A percentile compares a stretch with the other conserved stretches of the same genome.
Conservation (phyloP, 768 basidiomycete genomes). For the Tylopilus sp. region DNA sequence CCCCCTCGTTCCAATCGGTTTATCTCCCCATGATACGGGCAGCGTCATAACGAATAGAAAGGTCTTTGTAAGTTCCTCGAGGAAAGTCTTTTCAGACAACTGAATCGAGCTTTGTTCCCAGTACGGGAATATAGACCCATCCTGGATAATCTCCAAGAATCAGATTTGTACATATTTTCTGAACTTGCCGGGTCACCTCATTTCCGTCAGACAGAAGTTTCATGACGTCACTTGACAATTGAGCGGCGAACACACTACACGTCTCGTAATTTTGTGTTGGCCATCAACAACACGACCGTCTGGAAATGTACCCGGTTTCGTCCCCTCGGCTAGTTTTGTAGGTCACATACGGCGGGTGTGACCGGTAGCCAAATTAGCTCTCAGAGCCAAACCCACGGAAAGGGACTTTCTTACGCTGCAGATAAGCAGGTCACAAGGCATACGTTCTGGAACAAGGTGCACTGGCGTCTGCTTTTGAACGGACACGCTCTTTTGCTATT, state of each 20-base stretch:
- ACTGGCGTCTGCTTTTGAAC: slow-evolving; percentile 4
- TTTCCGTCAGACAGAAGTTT: background rate
- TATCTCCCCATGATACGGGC: background rate
- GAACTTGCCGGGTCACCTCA: background rate
- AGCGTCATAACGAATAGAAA: background rate
- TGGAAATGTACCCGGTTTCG: background rate
- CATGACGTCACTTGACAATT: slow-evolving; percentile 3
- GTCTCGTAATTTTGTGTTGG: background rate
- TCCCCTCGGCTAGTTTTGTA: slow-evolving; percentile 1
- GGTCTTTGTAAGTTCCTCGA: slow-evolving; percentile 6
- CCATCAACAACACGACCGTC: background rate
- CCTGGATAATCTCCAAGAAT: slow-evolving; percentile 6
- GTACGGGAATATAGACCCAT: slow-evolving; percentile 1
- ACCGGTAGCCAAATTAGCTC: slow-evolving; percentile 24
- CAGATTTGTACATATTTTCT: background rate
- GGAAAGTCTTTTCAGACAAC: background rate
- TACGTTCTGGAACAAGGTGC: slow-evolving; percentile 16
- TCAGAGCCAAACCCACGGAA: background rate
- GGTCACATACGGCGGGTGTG: background rate
- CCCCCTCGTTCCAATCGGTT: background rate
- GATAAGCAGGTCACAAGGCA: slow-evolving; percentile 13
- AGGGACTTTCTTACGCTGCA: slow-evolving; percentile 4
- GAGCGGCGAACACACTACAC: slow-evolving; percentile 5
- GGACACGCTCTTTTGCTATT: slow-evolving; percentile 25
- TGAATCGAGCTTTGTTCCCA: background rate